These are phyloP conservation scores for Cordyceps javanica DNA, from an alignment of 2,329 filamentous ascomycete genomes.

Conservation along the genomic window DNA sequence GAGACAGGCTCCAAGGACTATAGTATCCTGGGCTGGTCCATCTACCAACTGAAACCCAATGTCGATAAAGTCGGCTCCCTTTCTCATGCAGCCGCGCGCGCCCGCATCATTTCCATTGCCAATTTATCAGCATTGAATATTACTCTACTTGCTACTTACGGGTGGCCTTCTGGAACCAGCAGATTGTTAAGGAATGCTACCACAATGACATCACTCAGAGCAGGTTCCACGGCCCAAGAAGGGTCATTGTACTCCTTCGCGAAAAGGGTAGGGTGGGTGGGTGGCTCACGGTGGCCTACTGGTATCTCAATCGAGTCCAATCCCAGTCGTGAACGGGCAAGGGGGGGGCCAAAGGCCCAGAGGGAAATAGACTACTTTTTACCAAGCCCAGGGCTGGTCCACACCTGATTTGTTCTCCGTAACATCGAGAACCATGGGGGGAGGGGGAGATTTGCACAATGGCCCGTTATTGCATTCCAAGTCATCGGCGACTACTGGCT, in stretches of 20 bases:
- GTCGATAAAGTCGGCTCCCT: background rate
- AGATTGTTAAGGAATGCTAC: background rate
- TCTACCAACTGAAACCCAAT: background rate
- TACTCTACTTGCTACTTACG: background rate
- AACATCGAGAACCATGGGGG: background rate
- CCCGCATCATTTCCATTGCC: background rate
- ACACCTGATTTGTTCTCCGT: background rate
- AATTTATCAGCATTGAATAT: background rate
- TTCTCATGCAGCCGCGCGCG: background rate
- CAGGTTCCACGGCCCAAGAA: background rate
- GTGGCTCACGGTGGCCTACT: too few species aligned
- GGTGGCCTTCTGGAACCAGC: background rate
- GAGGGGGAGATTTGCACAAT: background rate
- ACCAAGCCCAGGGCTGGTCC: background rate
- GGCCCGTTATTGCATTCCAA: slow-evolving; percentile 3
- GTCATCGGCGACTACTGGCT: background rate
- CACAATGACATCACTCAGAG: slow-evolving; percentile 6
- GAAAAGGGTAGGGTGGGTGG: background rate
- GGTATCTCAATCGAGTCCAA: background rate
- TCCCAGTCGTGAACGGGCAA: background rate
- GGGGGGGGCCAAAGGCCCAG: background rate
- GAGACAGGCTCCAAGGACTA: background rate
- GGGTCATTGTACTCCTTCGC: background rate
- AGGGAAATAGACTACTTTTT: background rate
- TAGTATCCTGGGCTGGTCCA: background rate